Percentiles rank a stretch among this genome's conserved stretches.
phyloP scores from a whole-genome alignment of 73 alveolate genomes.

The Stentor roeselii region DNA sequence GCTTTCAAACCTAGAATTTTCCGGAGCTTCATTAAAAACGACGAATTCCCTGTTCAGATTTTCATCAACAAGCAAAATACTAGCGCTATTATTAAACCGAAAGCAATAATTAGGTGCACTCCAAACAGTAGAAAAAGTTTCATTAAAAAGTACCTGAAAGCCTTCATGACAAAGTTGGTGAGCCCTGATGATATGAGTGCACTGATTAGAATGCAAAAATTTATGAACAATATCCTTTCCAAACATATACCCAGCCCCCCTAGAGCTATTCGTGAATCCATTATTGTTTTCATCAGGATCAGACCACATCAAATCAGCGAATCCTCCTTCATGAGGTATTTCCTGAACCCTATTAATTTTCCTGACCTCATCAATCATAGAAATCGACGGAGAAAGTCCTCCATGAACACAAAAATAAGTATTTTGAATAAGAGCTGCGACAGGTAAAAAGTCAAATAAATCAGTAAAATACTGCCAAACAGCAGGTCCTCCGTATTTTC shows the following conservation, averaged over 20 bases:
- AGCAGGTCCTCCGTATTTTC: slow-evolving; percentile 91
- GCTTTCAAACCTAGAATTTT: slow-evolving; percentile 54
- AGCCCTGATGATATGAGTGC: slow-evolving; percentile 89
- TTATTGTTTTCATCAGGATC: slow-evolving; percentile 89
- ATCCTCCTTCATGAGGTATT: slow-evolving; percentile 98
- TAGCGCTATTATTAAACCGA: slow-evolving; percentile 85
- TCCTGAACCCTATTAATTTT: slow-evolving; percentile 89
- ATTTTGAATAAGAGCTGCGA: slow-evolving; percentile 93
- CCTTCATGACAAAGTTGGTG: slow-evolving; percentile 98
- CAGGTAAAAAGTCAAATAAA: slow-evolving; percentile 95
- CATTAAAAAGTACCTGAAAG: slow-evolving; percentile 80
- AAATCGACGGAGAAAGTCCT: slow-evolving; percentile 95
- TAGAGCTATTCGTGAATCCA: slow-evolving; percentile 83
- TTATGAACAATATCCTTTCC: slow-evolving; percentile 94
- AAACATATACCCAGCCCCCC: slow-evolving; percentile 99
- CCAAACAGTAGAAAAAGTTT: slow-evolving; percentile 93
- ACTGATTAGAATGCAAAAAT: slow-evolving; percentile 86
- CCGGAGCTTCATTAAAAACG: slow-evolving; percentile 91
- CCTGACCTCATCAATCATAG: slow-evolving; percentile 89
- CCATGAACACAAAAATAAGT: slow-evolving; percentile 98
- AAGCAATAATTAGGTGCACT: slow-evolving; percentile 98
- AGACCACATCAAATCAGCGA: slow-evolving; percentile 98
- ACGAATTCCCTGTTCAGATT: slow-evolving; percentile 80
- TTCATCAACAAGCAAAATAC: slow-evolving; percentile 96
- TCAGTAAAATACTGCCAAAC: slow-evolving; percentile 96